These are phyloP conservation scores for Colletotrichum camelliae DNA, from an alignment of 2,329 filamentous ascomycete genomes.

Conservation along the genomic window DNA sequence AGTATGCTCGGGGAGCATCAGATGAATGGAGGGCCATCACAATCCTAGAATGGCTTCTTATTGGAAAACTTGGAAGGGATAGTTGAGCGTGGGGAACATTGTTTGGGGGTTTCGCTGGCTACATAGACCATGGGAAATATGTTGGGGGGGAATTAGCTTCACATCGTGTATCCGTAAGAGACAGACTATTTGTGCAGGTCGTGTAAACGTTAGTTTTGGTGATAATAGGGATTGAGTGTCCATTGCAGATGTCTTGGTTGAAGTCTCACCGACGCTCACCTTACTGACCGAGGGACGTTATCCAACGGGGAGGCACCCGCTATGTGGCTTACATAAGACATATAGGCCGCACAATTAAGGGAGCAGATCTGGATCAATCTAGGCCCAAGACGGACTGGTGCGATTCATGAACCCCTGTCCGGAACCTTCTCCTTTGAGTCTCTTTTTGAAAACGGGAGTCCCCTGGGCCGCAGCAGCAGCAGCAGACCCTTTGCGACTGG, in stretches of 20 bases:
- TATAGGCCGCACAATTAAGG: constrained; percentile 12
- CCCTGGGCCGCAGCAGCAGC: neutral
- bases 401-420: constrained; percentile 14
- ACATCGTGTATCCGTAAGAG: neutral
- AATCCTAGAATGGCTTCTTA: neutral
- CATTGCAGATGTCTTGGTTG: neutral
- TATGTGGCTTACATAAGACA: neutral
- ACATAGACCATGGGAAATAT: neutral
- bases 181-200: neutral
- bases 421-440: constrained; percentile 15
- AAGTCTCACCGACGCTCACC: neutral
- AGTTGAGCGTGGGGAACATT: neutral
- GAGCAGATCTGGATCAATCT: constrained; percentile 18
- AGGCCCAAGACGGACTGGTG: constrained; percentile 6
- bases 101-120: neutral
- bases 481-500: neutral
- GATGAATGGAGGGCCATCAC: neutral
- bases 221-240: neutral
- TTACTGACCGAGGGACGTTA: neutral
- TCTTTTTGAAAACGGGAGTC: constrained; percentile 1
- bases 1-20: neutral
- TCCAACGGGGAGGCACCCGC: neutral
- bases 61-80: neutral
- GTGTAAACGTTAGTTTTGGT: neutral
- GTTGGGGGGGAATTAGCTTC: fast-evolving